Evolutionary conservation across 352 stramenopile species (phyloP).

Genomic region (Albugo laibachii): DNA sequence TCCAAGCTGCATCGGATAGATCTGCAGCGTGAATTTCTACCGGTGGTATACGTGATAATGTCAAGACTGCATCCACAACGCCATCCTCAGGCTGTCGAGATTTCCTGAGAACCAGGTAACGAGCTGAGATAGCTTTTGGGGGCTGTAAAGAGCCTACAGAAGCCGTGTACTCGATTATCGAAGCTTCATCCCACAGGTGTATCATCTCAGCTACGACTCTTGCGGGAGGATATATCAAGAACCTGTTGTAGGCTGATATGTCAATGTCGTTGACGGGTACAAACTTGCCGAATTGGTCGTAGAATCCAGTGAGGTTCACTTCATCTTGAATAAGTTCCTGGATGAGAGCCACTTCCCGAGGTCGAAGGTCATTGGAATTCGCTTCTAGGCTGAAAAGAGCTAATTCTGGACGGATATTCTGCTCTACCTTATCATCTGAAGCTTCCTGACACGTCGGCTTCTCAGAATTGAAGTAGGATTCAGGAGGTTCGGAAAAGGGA

Average conservation of each 20-base stretch:
- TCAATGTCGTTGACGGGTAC: background rate
- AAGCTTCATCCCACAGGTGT: background rate
- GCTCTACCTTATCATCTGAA: too few species aligned
- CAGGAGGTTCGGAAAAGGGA: too few species aligned
- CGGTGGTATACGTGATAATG: background rate
- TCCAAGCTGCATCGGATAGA: background rate
- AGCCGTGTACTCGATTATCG: background rate
- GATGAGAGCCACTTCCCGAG: too few species aligned
- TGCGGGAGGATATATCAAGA: background rate
- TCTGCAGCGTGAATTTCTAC: too few species aligned
- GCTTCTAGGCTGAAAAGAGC: too few species aligned
- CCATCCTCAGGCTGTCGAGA: background rate
- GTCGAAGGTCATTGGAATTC: too few species aligned
- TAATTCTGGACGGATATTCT: too few species aligned
- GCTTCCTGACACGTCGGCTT: too few species aligned
- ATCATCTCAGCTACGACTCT: background rate
- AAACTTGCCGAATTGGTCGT: too few species aligned
- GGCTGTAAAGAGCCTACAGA: background rate
- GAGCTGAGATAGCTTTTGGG: background rate
- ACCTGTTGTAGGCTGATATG: background rate
- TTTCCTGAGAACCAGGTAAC: background rate
- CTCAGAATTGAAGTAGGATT: too few species aligned
- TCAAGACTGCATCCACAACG: background rate
- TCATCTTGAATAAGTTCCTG: too few species aligned
- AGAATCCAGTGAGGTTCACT: too few species aligned